Conservation (phyloP, 2,329 filamentous ascomycete species). For the Trichoderma koningiopsis region DNA sequence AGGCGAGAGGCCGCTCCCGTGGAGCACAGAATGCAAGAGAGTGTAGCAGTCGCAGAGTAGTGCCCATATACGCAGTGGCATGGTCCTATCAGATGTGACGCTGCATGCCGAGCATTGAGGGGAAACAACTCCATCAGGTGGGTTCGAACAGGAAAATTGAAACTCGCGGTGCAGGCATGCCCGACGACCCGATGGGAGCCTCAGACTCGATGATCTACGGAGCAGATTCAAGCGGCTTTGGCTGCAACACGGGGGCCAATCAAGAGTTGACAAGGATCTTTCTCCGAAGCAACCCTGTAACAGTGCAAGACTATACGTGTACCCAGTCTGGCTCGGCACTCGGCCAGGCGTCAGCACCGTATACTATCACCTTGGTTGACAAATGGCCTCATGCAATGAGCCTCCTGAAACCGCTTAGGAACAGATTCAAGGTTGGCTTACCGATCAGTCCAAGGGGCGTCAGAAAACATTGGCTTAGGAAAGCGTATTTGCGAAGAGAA, state of each 20-base stretch:
- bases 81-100: not conserved
- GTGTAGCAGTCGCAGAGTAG: not conserved
- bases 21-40: not conserved
- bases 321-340: not conserved
- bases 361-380: not conserved
- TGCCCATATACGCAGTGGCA: not conserved
- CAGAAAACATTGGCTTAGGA: not conserved
- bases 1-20: constrained; percentile 1
- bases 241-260: not conserved
- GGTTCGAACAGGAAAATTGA: too few species aligned
- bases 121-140: not conserved
- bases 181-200: constrained; percentile 12
- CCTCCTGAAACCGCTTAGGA: not conserved
- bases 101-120: not conserved
- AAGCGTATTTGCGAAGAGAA: not conserved
- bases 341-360: constrained; percentile 7
- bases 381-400: not conserved
- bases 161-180: not conserved
- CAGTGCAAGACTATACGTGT: not conserved
- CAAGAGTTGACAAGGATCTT: not conserved
- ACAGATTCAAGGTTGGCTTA: not conserved
- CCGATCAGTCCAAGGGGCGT: not conserved
- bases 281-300: not conserved
- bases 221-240: not conserved
- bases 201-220: not conserved